Conservation (phyloP, 2,329 filamentous ascomycete genomes). For the Botrytis paeoniae region DNA sequence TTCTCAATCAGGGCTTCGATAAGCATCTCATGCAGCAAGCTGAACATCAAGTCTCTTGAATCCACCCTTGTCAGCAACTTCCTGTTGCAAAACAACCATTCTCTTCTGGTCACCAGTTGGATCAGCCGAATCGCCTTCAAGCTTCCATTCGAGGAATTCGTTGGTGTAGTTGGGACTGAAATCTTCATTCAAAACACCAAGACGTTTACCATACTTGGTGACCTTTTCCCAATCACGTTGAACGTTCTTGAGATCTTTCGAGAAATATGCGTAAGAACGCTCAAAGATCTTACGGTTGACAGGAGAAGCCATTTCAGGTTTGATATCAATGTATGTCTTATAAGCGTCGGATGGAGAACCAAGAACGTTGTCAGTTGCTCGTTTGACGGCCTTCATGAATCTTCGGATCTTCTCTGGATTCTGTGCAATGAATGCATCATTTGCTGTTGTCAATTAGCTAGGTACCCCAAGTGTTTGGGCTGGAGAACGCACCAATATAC, state of each 20-base stretch:
- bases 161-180: constrained; percentile 77
- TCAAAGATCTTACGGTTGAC: constrained; percentile 79
- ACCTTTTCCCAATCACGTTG: constrained; percentile 74
- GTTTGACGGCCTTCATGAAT: constrained; percentile 72
- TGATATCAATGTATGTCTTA: constrained; percentile 67
- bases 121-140: constrained; percentile 63
- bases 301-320: constrained; percentile 63
- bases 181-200: constrained; percentile 60
- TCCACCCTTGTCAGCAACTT: constrained; percentile 62
- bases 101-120: constrained; percentile 71
- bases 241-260: constrained; percentile 71
- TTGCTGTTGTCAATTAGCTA: constrained; percentile 39
- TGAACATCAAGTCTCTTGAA: constrained; percentile 50
- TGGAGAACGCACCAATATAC: constrained; percentile 59
- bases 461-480: not conserved
- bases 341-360: constrained; percentile 61
- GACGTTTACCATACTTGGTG: constrained; percentile 70
- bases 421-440: constrained; percentile 64
- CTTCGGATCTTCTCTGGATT: constrained; percentile 63
- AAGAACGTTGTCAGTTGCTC: constrained; percentile 70
- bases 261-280: constrained; percentile 75
- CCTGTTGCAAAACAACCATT: constrained; percentile 67
- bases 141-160: constrained; percentile 61
- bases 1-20: not conserved
- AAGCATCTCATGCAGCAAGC: constrained; percentile 20